Conservation (phyloP, 2,329 filamentous ascomycete genomes). For the Apiospora sp. region DNA sequence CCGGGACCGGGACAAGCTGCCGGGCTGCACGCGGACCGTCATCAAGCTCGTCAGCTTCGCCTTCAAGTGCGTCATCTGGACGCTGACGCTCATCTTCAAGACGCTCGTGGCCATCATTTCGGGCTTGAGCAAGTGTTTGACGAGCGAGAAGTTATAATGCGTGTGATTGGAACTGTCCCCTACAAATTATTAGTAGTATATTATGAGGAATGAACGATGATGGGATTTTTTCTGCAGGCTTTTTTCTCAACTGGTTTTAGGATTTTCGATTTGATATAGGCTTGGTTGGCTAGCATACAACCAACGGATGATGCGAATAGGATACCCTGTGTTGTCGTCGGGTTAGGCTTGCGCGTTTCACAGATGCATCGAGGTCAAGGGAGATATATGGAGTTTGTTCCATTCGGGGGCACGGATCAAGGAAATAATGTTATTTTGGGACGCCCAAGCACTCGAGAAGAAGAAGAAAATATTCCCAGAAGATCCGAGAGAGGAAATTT, state of each 20-base stretch:
- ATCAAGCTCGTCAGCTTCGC: constrained; percentile 60
- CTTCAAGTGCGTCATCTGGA: constrained; percentile 67
- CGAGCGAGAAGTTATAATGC: constrained; percentile 49
- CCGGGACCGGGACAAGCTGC: constrained; percentile 56
- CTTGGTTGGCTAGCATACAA: neutral
- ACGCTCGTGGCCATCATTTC: constrained; percentile 58
- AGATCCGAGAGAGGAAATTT: neutral
- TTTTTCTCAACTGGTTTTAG: neutral
- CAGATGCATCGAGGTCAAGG: neutral
- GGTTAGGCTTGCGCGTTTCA: neutral
- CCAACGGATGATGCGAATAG: neutral
- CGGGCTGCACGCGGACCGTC: constrained; percentile 55
- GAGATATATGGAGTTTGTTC: neutral
- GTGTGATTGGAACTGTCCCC: neutral
- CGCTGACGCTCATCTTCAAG: constrained; percentile 63
- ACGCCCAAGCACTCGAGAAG: neutral
- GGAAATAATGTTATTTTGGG: constrained; percentile 6
- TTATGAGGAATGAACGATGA: constrained; percentile 1
- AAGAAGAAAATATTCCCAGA: neutral
- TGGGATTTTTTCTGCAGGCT: neutral
- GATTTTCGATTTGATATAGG: neutral
- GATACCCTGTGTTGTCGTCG: constrained; percentile 14
- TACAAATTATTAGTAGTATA: neutral
- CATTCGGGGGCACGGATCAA: constrained; percentile 6
- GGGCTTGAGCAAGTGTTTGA: constrained; percentile 59